Evolutionary conservation across 805 yeast species (phyloP), one percentile per base, ranked within the genome.

Genomic region (Nakazawaea sp.): DNA sequence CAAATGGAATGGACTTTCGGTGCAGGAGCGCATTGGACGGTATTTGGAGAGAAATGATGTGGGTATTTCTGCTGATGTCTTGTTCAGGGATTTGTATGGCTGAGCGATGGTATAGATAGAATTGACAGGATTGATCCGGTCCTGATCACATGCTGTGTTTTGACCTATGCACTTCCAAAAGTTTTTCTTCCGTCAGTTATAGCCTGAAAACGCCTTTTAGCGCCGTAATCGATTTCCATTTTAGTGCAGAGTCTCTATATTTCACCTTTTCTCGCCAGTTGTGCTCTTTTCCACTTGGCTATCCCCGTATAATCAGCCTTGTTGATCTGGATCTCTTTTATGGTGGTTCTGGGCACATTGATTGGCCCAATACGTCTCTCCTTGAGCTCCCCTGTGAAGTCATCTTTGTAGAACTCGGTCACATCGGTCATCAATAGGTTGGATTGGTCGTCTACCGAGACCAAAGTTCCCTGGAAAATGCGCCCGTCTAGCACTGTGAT

Each of bases 1-100:
- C 2, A 44, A 36, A 1, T 86, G 95, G 90, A 87, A 87, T 50
- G 83, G 80, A 0, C 20, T 45, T 6, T 43, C 59, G 3, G 53
- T 81, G 16, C 36, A 42, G n/a, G 61, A 66, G 5, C 62, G 88
- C 30, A 47, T 80, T 2, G 43, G 45, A 0, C 32, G 32, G 2
- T 81, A 81, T 47, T 30, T 58, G 18, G 23, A 36, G 18, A 42
- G 46, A 35, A 58, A 56, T 18, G 24, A 33, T 18, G 21, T 38
- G 9, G 42, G 35, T 8, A 9, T 38, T 3, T 23, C 25, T 11
- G 11, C 8, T 11, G 31, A 25, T 4, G n/a, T 18, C 5, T 4
- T 15, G 13, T 8, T 20, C n/a, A 7, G 7, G 17, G 12, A n/a
- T 10, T 16, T 28, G 8, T 28, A 28, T 16, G 12, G 17, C 9